Evolutionary conservation across 2,329 filamentous ascomycete species (phyloP).

Genomic region (Xylariaceae sp.): DNA sequence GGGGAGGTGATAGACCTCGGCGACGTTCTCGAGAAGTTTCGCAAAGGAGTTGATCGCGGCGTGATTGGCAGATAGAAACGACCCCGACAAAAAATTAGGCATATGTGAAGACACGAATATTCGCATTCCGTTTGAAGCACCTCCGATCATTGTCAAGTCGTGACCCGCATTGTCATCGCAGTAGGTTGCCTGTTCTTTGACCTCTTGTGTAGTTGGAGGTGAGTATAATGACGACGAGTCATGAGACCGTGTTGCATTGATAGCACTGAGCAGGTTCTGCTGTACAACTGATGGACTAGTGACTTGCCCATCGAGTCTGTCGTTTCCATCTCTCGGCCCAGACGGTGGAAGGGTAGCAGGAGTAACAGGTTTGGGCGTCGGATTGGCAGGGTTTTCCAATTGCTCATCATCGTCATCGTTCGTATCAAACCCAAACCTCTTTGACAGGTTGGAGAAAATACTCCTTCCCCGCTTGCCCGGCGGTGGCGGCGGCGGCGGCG

Average conservation of each 20-base stretch:
- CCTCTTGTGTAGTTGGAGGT: slow-evolving; percentile 62
- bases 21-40: slow-evolving; percentile 61
- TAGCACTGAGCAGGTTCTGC: slow-evolving; percentile 69
- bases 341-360: slow-evolving; percentile 16
- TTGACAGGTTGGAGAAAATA: slow-evolving; percentile 63
- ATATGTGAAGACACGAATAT: slow-evolving; percentile 62
- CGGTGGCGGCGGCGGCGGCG: no score
- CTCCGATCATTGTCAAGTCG: slow-evolving; percentile 65
- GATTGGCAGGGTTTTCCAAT: slow-evolving; percentile 42
- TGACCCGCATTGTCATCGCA: slow-evolving; percentile 73
- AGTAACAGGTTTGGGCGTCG: slow-evolving; percentile 18
- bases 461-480: slow-evolving; percentile 42
- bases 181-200: slow-evolving; percentile 79
- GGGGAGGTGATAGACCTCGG: slow-evolving; percentile 65
- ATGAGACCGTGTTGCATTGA: slow-evolving; percentile 71
- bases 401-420: slow-evolving; percentile 39
- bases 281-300: slow-evolving; percentile 58
- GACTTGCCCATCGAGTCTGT: slow-evolving; percentile 43
- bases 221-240: slow-evolving; percentile 69
- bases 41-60: slow-evolving; percentile 64
- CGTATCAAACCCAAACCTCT: slow-evolving; percentile 61
- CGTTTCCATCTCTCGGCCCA: slow-evolving; percentile 19
- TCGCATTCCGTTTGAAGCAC: slow-evolving; percentile 65
- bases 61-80: slow-evolving; percentile 58
- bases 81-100: slow-evolving; percentile 37